Evolutionary conservation across 176 grass and related monocot genomes (phyloP), one percentile per base, ranked within the genome.

Genomic region (Puya raimondii): DNA sequence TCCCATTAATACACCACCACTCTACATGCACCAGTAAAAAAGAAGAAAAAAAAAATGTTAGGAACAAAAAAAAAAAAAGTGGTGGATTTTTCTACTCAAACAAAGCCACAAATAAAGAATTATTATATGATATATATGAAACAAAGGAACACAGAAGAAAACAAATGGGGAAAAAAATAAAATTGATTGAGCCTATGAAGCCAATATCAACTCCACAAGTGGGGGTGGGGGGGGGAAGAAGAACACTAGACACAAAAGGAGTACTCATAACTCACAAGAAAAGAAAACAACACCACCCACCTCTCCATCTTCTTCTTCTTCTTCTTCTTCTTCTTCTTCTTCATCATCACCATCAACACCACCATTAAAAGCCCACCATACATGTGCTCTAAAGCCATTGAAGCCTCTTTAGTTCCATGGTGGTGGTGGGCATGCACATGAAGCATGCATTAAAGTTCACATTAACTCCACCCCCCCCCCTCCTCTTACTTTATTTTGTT

Each of bases 181-280:
- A 1, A 14, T 1, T 70, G 67, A 70, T 70, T 70, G 67, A 70
- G 67, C 67, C 67, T 52, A 25, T 23, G 26, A 51, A 11, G 67
- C 67, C 67, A 70, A 70, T 70, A 70, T 70, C 67, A 42, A 17
- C 67, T 17, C n/a, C 13, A 59, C 15, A 17, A 59, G 25, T 26
- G 1, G 25, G 25, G 25, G 1, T 26, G 25, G 25, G 25, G 25
- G 1, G 25, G 1, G 25, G 25, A 26, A 2, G 25, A 2, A 26
- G 25, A 26, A 26, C 25, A 26, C 25, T 26, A 26, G 2, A 17
- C 56, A 15, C 56, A 59, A 15, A 9, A 18, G 16, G n/a, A 59
- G 21, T 1, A 66, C 10, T 66, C 23, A 14, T 12, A 21, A 47
- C 23, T 14, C 64, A 66, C 64, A 42, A 7, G 27, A 16, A 29